Conservation (phyloP, 2,329 filamentous ascomycete species). For the Aspergillus sp. region DNA sequence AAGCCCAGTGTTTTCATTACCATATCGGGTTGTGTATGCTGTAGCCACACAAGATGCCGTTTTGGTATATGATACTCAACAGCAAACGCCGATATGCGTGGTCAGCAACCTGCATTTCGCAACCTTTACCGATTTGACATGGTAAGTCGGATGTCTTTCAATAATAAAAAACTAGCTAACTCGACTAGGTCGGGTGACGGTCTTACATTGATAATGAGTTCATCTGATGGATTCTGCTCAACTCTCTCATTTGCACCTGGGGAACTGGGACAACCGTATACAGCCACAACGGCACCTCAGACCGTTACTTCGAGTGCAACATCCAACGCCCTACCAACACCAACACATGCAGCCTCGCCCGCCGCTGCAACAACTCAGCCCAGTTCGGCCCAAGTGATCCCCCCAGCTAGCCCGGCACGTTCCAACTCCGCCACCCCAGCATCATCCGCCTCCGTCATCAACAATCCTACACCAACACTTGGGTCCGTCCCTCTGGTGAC, state of each 20-base stretch:
- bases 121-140: conserved; percentile 92
- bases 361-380: conserved; percentile 36
- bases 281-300: conserved; percentile 36
- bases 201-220: conserved; percentile 81
- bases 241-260: conserved; percentile 75
- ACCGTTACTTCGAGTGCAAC: conserved; percentile 34
- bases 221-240: conserved; percentile 96
- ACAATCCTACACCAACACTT: conserved; percentile 71
- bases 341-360: conserved; percentile 55
- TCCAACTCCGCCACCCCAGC: conserved; percentile 68
- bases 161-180: conserved; percentile 10
- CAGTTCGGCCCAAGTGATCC: conserved; percentile 16
- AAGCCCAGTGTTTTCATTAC: conserved; percentile 65
- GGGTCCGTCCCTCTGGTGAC: conserved; percentile 71
- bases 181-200: conserved; percentile 64
- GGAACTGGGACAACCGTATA: conserved; percentile 78
- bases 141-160: conserved; percentile 51
- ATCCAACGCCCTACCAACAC: conserved; percentile 60
- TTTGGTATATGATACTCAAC: conserved; percentile 92
- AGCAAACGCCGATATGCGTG: conserved; percentile 84
- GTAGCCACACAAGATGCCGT: conserved; percentile 96
- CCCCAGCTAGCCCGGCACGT: conserved; percentile 70
- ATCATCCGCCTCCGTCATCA: conserved; percentile 48
- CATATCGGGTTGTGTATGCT: conserved; percentile 92
- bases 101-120: conserved; percentile 97